A percentile compares a stretch with the other conserved stretches of the same genome.
Conservation (phyloP, 805 yeast genomes). For the Allodekkera sacchari region DNA sequence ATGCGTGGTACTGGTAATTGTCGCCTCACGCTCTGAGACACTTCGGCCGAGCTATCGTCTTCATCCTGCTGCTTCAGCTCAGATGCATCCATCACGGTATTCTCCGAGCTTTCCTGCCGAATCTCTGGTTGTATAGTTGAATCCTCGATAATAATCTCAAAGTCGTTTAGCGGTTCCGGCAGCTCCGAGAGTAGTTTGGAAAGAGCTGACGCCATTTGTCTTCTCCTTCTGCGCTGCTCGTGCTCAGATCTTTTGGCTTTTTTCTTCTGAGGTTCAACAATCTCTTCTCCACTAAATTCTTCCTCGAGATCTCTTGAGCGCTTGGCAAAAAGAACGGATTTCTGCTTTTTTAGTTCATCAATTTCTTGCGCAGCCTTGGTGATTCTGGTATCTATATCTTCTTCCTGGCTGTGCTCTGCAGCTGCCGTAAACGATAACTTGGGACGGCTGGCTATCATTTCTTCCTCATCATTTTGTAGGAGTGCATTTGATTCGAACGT, state of each 20-base stretch:
- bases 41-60: not conserved
- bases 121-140: not conserved
- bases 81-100: not conserved
- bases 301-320: not conserved
- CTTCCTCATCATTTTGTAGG: not conserved
- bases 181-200: conserved; percentile 3
- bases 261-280: not conserved
- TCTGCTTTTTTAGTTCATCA: conserved; percentile 3
- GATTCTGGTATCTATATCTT: conserved; percentile 4
- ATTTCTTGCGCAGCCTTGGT: conserved; percentile 4
- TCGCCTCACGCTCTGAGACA: not conserved
- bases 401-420: not conserved
- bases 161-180: conserved; percentile 11
- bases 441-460: conserved; percentile 6
- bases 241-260: not conserved
- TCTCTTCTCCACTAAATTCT: not conserved
- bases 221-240: not conserved
- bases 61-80: not conserved
- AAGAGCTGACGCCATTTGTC: conserved; percentile 1
- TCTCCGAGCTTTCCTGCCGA: too few species aligned
- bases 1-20: conserved; percentile 2
- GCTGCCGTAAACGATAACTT: conserved; percentile 5
- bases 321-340: conserved; percentile 8
- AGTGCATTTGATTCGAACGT: not conserved
- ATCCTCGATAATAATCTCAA: conserved; percentile 8